Evolutionary conservation across 176 grass and related monocot genomes (phyloP).

Genomic region (Eleusine indica): DNA sequence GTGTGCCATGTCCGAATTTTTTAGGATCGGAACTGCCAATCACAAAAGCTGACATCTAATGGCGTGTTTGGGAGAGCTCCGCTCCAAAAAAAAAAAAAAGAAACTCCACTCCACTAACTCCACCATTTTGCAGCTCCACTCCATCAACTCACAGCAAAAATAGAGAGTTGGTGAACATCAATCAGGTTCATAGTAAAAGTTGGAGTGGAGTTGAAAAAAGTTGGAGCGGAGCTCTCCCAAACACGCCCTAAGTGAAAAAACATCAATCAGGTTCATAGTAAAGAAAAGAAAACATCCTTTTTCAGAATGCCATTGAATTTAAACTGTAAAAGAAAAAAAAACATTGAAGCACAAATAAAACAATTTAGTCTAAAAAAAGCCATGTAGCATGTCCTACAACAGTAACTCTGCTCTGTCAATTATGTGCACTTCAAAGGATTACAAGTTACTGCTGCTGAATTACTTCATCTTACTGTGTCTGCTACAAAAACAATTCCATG

Average conservation of each 20-base stretch:
- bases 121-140: too few species aligned
- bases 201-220: too few species aligned
- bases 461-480: neutral
- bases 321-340: neutral
- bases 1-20: neutral
- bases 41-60: neutral
- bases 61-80: too few species aligned
- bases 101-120: too few species aligned
- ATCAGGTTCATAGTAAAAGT: too few species aligned
- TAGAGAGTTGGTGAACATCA: too few species aligned
- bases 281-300: neutral
- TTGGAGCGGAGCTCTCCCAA: too few species aligned
- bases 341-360: neutral
- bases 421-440: neutral
- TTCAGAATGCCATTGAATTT: neutral
- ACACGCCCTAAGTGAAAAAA: neutral
- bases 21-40: neutral
- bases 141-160: too few species aligned
- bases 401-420: neutral
- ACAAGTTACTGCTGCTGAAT: slow-evolving; percentile 27
- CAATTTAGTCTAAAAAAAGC: neutral
- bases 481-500: slow-evolving; percentile 25
- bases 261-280: neutral
- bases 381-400: neutral
- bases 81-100: too few species aligned